Evolutionary conservation across 2,329 filamentous ascomycete genomes (phyloP).

Genomic region (Fusarium sp.): DNA sequence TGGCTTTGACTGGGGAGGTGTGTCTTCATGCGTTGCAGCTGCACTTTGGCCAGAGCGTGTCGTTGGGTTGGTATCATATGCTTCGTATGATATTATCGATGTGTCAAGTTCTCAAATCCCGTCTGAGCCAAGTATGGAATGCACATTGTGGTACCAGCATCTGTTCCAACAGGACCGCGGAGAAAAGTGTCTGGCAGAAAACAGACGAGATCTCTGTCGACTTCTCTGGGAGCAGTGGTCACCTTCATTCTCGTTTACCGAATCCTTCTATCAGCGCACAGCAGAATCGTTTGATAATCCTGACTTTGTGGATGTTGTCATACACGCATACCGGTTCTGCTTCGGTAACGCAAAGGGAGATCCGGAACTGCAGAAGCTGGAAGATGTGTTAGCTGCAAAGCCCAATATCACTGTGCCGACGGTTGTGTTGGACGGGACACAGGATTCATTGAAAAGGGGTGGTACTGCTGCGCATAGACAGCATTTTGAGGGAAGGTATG

Average conservation of each 20-base stretch:
- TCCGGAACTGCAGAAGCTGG: background rate
- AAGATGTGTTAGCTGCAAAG: background rate
- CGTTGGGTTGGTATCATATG: slow-evolving; percentile 11
- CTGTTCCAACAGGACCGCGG: slow-evolving; percentile 21
- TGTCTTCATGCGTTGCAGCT: slow-evolving; percentile 14
- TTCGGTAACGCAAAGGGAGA: slow-evolving; percentile 3
- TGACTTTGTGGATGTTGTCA: slow-evolving; percentile 18
- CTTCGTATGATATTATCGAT: slow-evolving; percentile 11
- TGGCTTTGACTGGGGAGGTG: slow-evolving; percentile 13
- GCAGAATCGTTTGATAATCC: slow-evolving; percentile 12
- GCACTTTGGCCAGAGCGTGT: slow-evolving; percentile 14
- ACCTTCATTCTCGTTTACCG: slow-evolving; percentile 8
- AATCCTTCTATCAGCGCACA: slow-evolving; percentile 3
- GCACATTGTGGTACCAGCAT: slow-evolving; percentile 17
- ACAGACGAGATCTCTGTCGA: slow-evolving; percentile 3
- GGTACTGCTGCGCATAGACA: slow-evolving; percentile 7
- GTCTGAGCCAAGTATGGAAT: slow-evolving; percentile 3
- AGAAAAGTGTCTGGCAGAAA: background rate
- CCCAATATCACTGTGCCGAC: slow-evolving; percentile 7
- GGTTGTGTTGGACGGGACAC: background rate
- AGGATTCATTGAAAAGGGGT: slow-evolving; percentile 6
- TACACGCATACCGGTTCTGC: slow-evolving; percentile 24
- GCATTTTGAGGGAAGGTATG: background rate
- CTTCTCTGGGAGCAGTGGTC: slow-evolving; percentile 26
- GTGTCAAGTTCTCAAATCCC: background rate